Conservation (phyloP, 805 yeast species). For the Wickerhamomyces alni region DNA sequence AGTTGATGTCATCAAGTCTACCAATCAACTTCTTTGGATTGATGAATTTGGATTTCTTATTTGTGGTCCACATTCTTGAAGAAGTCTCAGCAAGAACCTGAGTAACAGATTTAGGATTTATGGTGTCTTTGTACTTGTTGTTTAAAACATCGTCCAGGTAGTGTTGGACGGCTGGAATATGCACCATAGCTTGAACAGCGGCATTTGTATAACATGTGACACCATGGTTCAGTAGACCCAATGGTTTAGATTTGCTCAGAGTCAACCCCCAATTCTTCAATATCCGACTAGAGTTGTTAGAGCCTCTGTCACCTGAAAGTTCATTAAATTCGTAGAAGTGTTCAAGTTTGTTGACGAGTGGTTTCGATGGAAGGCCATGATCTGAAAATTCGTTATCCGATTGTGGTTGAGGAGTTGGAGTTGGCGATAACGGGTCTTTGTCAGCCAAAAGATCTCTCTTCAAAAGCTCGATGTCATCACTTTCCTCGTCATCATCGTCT, state of each 20-base stretch:
- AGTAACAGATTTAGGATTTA: slow-evolving; percentile 55
- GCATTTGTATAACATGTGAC: slow-evolving; percentile 97
- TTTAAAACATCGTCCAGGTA: slow-evolving; percentile 63
- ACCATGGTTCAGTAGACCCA: slow-evolving; percentile 82
- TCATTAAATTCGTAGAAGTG: slow-evolving; percentile 59
- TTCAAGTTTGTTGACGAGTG: slow-evolving; percentile 45
- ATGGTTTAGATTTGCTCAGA: slow-evolving; percentile 39
- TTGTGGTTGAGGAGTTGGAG: slow-evolving; percentile 26
- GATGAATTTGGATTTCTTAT: slow-evolving; percentile 37
- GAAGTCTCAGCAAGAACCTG: slow-evolving; percentile 63
- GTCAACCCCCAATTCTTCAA: slow-evolving; percentile 66
- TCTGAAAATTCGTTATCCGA: slow-evolving; percentile 29
- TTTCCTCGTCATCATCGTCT: slow-evolving; percentile 22
- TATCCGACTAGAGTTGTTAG: slow-evolving; percentile 52
- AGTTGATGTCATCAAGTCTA: slow-evolving; percentile 76
- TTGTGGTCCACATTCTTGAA: slow-evolving; percentile 56
- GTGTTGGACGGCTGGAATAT: slow-evolving; percentile 85
- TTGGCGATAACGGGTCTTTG: slow-evolving; percentile 1
- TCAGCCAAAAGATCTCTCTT: slow-evolving; percentile 24
- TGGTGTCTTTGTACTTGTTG: slow-evolving; percentile 41
- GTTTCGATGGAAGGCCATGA: slow-evolving; percentile 15
- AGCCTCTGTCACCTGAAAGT: slow-evolving; percentile 52
- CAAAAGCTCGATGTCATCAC: slow-evolving; percentile 8
- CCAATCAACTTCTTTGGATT: slow-evolving; percentile 72
- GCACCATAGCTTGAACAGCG: slow-evolving; percentile 86